A percentile compares a stretch with the other conserved stretches of the same genome.
These are phyloP conservation scores for Monascus ruber DNA, from an alignment of 2,329 filamentous ascomycete species.

Conservation along the genomic window DNA sequence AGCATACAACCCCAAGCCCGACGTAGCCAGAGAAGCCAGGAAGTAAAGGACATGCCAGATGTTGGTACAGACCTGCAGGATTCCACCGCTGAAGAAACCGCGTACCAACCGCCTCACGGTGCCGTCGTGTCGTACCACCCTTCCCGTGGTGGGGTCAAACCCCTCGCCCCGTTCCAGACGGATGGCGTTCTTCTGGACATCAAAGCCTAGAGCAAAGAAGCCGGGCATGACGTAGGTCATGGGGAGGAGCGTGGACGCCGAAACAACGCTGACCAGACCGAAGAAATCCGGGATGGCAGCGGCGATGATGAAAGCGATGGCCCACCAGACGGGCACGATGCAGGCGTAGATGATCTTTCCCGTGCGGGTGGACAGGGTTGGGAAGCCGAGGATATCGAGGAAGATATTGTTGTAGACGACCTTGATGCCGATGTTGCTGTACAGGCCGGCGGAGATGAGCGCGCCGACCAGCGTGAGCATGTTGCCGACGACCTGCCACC, in stretches of 20 bases:
- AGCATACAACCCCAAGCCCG: constrained; percentile 15
- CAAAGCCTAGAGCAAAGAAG: constrained; percentile 17
- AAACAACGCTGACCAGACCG: constrained; percentile 28
- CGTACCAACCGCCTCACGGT: constrained; percentile 7
- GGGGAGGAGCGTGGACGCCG: constrained; percentile 35
- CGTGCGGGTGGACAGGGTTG: constrained; percentile 23
- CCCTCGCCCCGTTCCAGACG: constrained; percentile 13
- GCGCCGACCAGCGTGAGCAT: constrained; percentile 18
- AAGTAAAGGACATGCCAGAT: constrained; percentile 16
- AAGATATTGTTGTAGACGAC: constrained; percentile 36
- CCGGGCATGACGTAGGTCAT: constrained; percentile 39
- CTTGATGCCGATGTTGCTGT: constrained; percentile 33
- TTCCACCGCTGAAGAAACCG: constrained; percentile 14
- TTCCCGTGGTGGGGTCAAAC: constrained; percentile 14
- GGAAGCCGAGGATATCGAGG: constrained; percentile 29
- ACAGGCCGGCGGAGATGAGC: constrained; percentile 27
- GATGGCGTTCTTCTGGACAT: constrained; percentile 17
- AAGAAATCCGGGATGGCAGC: constrained; percentile 35
- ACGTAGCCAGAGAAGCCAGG: constrained; percentile 13
- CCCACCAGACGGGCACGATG: constrained; percentile 34
- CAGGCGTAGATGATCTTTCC: constrained; percentile 30
- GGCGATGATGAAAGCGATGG: constrained; percentile 32
- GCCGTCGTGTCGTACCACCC: constrained; percentile 4
- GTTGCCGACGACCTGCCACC: constrained; percentile 21
- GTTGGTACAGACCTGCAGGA: constrained; percentile 12